phyloP scores from a whole-genome alignment of 2,329 filamentous ascomycete species.

The Alternaria brassicae region DNA sequence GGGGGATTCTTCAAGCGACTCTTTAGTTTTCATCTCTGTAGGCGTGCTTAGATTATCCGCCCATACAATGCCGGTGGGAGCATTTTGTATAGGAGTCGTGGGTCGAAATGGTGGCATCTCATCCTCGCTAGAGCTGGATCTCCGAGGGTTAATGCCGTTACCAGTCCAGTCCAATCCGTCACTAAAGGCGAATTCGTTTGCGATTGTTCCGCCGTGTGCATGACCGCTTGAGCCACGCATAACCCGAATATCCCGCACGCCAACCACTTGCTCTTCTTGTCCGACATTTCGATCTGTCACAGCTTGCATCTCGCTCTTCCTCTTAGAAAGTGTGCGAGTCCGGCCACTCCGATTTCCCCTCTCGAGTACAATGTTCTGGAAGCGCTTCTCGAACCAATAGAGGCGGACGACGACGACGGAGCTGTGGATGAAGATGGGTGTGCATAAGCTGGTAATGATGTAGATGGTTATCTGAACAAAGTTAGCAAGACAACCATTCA shows the following conservation, averaged over 20 bases:
- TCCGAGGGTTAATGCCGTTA: constrained; percentile 16
- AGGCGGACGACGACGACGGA: constrained; percentile 90
- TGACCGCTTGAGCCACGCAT: constrained; percentile 64
- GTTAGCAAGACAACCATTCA: neutral
- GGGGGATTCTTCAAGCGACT: constrained; percentile 62
- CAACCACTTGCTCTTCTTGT: constrained; percentile 68
- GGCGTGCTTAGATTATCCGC: constrained; percentile 53
- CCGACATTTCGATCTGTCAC: constrained; percentile 54
- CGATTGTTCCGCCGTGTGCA: constrained; percentile 66
- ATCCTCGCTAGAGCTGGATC: constrained; percentile 21
- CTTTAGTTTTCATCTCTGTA: constrained; percentile 54
- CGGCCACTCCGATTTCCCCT: constrained; percentile 65
- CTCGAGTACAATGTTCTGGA: constrained; percentile 81
- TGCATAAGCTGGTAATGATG: constrained; percentile 48
- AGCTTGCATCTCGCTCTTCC: constrained; percentile 56
- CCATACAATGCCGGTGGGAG: constrained; percentile 31
- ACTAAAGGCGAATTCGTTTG: constrained; percentile 54
- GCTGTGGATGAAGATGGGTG: constrained; percentile 57
- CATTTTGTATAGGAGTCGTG: constrained; percentile 19
- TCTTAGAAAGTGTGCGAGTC: constrained; percentile 67
- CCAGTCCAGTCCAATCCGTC: constrained; percentile 51
- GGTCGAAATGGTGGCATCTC: constrained; percentile 28
- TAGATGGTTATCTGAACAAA: constrained; percentile 52
- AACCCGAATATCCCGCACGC: constrained; percentile 70
- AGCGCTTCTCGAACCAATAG: constrained; percentile 98